A percentile compares a stretch with the other conserved stretches of the same genome.
phyloP scores from a whole-genome alignment of 352 stramenopile species.

The Pythium aphanidermatum region DNA sequence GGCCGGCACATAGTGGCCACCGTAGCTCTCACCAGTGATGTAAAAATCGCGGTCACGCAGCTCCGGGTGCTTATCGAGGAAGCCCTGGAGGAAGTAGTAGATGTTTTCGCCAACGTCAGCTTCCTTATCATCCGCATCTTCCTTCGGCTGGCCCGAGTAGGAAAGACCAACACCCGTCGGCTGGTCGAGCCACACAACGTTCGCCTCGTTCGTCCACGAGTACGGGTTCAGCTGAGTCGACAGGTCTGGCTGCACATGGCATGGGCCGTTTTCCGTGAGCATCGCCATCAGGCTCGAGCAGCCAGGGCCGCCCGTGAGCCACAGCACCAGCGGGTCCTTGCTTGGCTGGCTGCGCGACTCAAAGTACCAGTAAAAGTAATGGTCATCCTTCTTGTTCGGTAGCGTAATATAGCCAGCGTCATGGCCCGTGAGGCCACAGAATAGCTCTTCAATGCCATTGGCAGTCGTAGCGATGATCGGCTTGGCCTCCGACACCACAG shows the following conservation, averaged over 20 bases:
- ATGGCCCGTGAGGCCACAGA: conserved; percentile 32
- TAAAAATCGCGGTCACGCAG: conserved; percentile 46
- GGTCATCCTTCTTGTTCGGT: conserved; percentile 38
- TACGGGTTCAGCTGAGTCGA: conserved; percentile 32
- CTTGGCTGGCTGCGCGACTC: conserved; percentile 28
- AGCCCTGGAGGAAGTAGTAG: conserved; percentile 51
- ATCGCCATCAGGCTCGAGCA: conserved; percentile 27
- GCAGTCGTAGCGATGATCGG: conserved; percentile 7
- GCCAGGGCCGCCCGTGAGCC: conserved; percentile 51
- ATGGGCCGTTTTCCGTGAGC: conserved; percentile 56
- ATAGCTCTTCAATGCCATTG: not conserved
- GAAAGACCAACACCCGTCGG: conserved; percentile 40
- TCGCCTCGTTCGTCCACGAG: conserved; percentile 47
- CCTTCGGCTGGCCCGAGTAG: conserved; percentile 16
- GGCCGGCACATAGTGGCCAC: conserved; percentile 53
- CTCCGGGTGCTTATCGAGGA: conserved; percentile 36
- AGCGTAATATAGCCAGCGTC: conserved; percentile 47
- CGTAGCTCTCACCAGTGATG: conserved; percentile 68
- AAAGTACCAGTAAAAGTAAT: conserved; percentile 77
- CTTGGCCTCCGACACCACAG: not conserved
- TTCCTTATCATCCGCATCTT: conserved; percentile 31
- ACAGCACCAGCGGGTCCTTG: conserved; percentile 54
- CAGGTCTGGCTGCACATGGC: conserved; percentile 22
- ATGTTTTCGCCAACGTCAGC: conserved; percentile 38
- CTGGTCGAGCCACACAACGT: conserved; percentile 48